Base-by-base conservation (phyloP, 1,284 basidiomycete genomes). In the Xerocomus nothofagi region DNA sequence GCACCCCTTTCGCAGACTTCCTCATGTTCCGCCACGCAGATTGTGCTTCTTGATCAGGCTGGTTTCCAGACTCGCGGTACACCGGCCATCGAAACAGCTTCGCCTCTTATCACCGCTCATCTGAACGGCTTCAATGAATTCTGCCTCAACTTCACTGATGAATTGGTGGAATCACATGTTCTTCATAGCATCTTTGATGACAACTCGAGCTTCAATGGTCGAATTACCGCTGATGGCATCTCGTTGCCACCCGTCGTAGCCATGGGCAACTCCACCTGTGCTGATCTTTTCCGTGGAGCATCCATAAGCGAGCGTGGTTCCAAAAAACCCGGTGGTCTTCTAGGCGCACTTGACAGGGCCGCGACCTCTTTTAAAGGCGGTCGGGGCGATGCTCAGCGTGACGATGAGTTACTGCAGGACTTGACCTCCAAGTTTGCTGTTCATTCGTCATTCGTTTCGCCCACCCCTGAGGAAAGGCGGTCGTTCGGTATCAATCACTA, bases 401-500 rank as follows among this genome's bases (percentile, higher is more conserved):
- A 95, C 59, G 83, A 84, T 42, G 84, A 88, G 46, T 67, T 94
- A 37, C 68, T 93, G 20, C 79, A 84, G 56, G 88, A 92, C 49
- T 71, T 97, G 50, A 70, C 76, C 10, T 75, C 85, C n/a, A 82
- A 84, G 57, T 93, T 87, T 57, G 79, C 80, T 31, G 77, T 81
- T 0, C 88, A 95, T 65, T 72, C 86, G 1, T 91, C 91, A 12
- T 96, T 91, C 66, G 73, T 87, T 44, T 66, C 77, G 6, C 82
- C 37, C 53, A 58, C 54, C 49, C 62, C 43, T 54, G 70, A 57
- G 62, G 72, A 79, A 38, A 73, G 71, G 49, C 73, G 66, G 39
- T 67, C 80, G 29, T 97, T 97, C 60, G 91, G 88, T 2, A 84
- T 98, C 73, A 91, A 90, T 64, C 94, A 98, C 69, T 96, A 91